Conservation (phyloP, 352 stramenopile genomes). For the Phytophthora brassicae region DNA sequence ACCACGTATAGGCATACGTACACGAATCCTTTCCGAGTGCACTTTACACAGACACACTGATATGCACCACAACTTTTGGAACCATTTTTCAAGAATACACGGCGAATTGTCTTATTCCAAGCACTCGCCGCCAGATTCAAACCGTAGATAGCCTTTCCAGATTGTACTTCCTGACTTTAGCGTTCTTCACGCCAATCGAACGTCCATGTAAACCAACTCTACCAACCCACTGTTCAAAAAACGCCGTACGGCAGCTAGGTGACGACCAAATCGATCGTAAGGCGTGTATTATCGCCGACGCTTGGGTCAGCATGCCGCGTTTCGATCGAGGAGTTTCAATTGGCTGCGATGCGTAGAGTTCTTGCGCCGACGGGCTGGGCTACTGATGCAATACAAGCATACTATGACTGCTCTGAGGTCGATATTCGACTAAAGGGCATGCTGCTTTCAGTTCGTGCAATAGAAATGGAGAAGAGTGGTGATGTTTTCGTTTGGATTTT, state of each 20-base stretch:
- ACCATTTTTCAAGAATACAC: too few species aligned
- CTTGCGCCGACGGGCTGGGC: too few species aligned
- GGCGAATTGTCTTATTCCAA: constrained; percentile 7
- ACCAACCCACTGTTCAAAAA: constrained; percentile 5
- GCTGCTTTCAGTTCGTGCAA: too few species aligned
- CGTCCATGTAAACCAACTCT: not conserved
- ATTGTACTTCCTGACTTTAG: not conserved
- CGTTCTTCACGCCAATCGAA: not conserved
- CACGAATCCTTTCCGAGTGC: too few species aligned
- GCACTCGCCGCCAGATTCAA: constrained; percentile 15
- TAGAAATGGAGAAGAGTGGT: not conserved
- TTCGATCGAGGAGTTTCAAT: not conserved
- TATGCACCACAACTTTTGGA: too few species aligned
- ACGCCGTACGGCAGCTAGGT: constrained; percentile 9
- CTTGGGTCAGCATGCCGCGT: not conserved
- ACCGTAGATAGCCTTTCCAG: constrained; percentile 18
- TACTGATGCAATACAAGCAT: not conserved
- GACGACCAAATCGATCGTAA: constrained; percentile 23
- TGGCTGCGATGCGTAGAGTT: not conserved
- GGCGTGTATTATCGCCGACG: not conserved
- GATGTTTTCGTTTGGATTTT: constrained; percentile 11
- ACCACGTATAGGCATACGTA: too few species aligned
- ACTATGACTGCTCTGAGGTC: too few species aligned
- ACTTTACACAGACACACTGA: too few species aligned
- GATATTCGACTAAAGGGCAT: too few species aligned